These are phyloP conservation scores for Abrus pulchellus DNA, from an alignment of 306 rosid species.

Conservation along the genomic window DNA sequence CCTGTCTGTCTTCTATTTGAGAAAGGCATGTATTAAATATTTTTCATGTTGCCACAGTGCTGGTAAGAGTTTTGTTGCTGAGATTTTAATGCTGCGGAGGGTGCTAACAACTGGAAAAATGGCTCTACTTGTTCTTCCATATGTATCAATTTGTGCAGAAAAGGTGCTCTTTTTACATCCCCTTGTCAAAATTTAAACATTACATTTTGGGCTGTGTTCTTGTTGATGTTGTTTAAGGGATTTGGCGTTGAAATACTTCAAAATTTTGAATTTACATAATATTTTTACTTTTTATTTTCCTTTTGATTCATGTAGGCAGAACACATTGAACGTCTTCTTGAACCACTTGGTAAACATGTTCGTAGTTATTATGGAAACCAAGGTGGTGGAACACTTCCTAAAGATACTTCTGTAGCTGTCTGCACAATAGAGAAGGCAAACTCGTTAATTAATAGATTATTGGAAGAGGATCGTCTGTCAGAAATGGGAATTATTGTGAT, in stretches of 20 bases:
- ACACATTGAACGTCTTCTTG: conserved; percentile 91
- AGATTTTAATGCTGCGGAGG: conserved; percentile 89
- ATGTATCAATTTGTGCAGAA: conserved; percentile 97
- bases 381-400: conserved; percentile 95
- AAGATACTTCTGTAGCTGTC: conserved; percentile 95
- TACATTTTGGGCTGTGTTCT: conserved; percentile 28
- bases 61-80: conserved; percentile 99
- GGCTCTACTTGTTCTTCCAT: conserved; percentile 95
- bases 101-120: conserved; percentile 83
- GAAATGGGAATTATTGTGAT: conserved; percentile 97
- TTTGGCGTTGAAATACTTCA: conserved; percentile 24
- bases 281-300: conserved; percentile 36
- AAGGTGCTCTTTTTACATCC: conserved; percentile 64
- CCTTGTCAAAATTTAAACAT: neutral
- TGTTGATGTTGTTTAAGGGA: conserved; percentile 38
- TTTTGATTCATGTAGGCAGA: conserved; percentile 74
- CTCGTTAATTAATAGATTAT: conserved; percentile 82
- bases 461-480: conserved; percentile 93
- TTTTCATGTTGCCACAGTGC: conserved; percentile 75
- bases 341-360: conserved; percentile 91
- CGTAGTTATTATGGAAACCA: conserved; percentile 97
- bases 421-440: conserved; percentile 99
- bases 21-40: conserved; percentile 42
- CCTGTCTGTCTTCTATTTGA: conserved; percentile 11
- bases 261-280: conserved; percentile 9